A percentile compares a stretch with the other conserved stretches of the same genome.
Conservation (phyloP, 305 asterid genomes). For the Euphrasia arctica region DNA sequence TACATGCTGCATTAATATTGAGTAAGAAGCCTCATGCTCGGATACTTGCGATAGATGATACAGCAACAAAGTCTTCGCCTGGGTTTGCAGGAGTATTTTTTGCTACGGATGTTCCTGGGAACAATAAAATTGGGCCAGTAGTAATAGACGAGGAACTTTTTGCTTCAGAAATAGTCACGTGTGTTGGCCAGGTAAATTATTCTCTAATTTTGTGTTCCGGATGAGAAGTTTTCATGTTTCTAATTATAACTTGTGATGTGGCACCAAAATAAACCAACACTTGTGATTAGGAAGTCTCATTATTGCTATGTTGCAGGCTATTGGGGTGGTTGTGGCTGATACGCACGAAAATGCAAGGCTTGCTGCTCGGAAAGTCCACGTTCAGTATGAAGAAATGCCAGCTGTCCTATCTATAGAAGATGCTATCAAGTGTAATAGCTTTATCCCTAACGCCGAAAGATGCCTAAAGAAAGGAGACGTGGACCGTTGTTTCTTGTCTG, state of each 20-base stretch:
- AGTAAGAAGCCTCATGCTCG: slow-evolving; percentile 96
- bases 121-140: slow-evolving; percentile 60
- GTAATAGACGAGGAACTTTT: slow-evolving; percentile 80
- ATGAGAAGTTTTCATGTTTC: too few species aligned
- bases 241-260: too few species aligned
- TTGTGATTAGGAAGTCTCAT: neutral
- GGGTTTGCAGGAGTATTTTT: slow-evolving; percentile 82
- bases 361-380: slow-evolving; percentile 77
- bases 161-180: slow-evolving; percentile 73
- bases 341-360: slow-evolving; percentile 92
- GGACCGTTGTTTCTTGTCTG: slow-evolving; percentile 61
- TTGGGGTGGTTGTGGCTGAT: slow-evolving; percentile 95
- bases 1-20: slow-evolving; percentile 75
- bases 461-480: slow-evolving; percentile 64
- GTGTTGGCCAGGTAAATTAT: slow-evolving; percentile 84
- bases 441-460: slow-evolving; percentile 74
- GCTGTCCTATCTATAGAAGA: slow-evolving; percentile 85
- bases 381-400: slow-evolving; percentile 85
- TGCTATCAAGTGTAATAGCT: slow-evolving; percentile 64
- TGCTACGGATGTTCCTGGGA: slow-evolving; percentile 75
- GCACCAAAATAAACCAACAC: too few species aligned
- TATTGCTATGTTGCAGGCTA: slow-evolving; percentile 48
- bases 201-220: too few species aligned
- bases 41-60: slow-evolving; percentile 64
- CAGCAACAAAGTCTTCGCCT: slow-evolving; percentile 63